Evolutionary conservation across 2,329 filamentous ascomycete species (phyloP), one percentile per base, ranked within the genome.

Genomic region (Mollisiaceae sp.): DNA sequence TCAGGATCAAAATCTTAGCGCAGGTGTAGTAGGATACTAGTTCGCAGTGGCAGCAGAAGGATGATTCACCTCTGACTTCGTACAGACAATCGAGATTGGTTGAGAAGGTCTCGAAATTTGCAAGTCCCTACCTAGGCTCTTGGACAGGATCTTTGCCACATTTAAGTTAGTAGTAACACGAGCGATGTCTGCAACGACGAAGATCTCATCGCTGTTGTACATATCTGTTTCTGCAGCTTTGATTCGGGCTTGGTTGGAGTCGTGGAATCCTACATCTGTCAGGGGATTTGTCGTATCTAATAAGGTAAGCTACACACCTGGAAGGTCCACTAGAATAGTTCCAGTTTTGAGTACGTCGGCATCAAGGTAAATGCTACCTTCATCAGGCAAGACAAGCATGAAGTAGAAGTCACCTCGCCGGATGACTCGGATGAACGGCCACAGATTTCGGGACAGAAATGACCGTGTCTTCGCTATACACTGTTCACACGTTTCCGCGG

Each of bases 201-300:
- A 61, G 22, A 66, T 61, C 15, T 66, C 63, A 52, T 66, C 65
- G 36, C 65, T 64, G 15, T 43, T n/a, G 47, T 66, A 66, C 36
- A 66, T 27, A 22, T 59, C 60, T 18, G 35, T 41, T 47, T 66
- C 65, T 22, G 65, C 61, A 24, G 63, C 63, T 22, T 63, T 66
- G n/a, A 66, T 61, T 5, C 65, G 65, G 8, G 58, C 58, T 43
- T 56, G 47, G 18, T 64, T 66, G 12, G 59, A 60, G 38, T 66
- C 65, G 35, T 66, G 56, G 38, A 66, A 61, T 2, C 65, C 65
- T 66, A n/a, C 22, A 50, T 41, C 38, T 18, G 15, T 12, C 15
- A 12, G 15, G 12, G 3, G 38, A 12, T 18, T 18, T 41, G 38
- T 41, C 15, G 38, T 11, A 41, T 41, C 38, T 12, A 41, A 11